Conservation (phyloP, 306 rosid genomes). For the Begonia masoniana region DNA sequence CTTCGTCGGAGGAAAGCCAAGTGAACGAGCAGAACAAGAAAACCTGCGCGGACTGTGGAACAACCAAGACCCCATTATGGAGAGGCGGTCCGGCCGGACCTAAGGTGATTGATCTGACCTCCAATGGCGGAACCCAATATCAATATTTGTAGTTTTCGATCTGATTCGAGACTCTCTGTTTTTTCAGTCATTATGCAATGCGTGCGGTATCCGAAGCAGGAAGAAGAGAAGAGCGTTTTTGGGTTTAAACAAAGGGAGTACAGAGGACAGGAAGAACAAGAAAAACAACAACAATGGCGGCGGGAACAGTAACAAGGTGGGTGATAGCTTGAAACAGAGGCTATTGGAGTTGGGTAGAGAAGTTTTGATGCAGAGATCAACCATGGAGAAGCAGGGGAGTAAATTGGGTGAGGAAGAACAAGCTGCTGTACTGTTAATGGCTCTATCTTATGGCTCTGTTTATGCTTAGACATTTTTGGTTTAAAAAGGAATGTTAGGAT, state of each 20-base stretch:
- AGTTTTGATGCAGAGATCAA: slow-evolving; percentile 70
- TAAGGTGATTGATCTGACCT: slow-evolving; percentile 30
- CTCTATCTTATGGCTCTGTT: slow-evolving; percentile 83
- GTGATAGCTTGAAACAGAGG: slow-evolving; percentile 53
- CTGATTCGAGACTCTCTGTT: not conserved
- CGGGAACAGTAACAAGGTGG: slow-evolving; percentile 15
- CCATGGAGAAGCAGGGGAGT: slow-evolving; percentile 52
- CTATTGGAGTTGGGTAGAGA: slow-evolving; percentile 52
- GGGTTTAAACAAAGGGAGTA: slow-evolving; percentile 48
- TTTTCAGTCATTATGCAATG: slow-evolving; percentile 77
- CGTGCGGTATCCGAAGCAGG: slow-evolving; percentile 96
- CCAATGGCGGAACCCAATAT: too few relatives aligned
- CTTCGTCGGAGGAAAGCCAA: slow-evolving; percentile 36
- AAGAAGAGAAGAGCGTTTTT: slow-evolving; percentile 81
- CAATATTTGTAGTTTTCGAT: slow-evolving; percentile 1
- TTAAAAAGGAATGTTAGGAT: not conserved
- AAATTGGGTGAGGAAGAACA: slow-evolving; percentile 81
- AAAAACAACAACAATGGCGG: slow-evolving; percentile 10
- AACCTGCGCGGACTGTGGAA: slow-evolving; percentile 90
- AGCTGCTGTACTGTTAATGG: slow-evolving; percentile 87
- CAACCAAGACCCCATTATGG: slow-evolving; percentile 92
- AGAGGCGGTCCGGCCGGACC: slow-evolving; percentile 97
- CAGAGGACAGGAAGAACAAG: slow-evolving; percentile 35
- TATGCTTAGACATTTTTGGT: slow-evolving; percentile 29
- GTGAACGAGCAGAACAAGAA: slow-evolving; percentile 38